These are phyloP conservation scores for Penicillium paxilli DNA, from an alignment of 495 filamentous ascomycete species.

Conservation along the genomic window DNA sequence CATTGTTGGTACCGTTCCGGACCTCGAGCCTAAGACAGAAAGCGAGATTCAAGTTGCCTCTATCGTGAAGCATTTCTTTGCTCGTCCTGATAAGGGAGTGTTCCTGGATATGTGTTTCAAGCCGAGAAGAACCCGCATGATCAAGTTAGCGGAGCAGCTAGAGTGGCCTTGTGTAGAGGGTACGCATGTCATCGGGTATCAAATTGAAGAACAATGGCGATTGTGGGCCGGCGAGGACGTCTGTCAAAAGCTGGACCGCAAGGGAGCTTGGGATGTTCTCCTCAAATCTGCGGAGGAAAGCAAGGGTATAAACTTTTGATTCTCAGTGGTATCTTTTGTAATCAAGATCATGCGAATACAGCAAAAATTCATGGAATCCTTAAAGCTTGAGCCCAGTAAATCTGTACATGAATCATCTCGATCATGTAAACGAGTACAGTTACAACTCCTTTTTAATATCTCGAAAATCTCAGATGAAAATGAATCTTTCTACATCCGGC, in stretches of 20 bases:
- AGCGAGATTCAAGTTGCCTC: conserved; percentile 50
- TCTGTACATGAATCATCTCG: no score
- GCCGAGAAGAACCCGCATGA: conserved; percentile 60
- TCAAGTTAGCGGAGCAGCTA: conserved; percentile 44
- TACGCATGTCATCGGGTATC: conserved; percentile 66
- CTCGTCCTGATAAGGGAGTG: conserved; percentile 47
- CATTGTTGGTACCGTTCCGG: conserved; percentile 62
- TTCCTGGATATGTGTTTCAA: conserved; percentile 76
- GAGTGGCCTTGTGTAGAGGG: conserved; percentile 64
- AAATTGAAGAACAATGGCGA: conserved; percentile 65
- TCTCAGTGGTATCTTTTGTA: no score
- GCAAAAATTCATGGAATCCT: no score
- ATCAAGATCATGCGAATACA: no score
- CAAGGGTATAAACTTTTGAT: conserved; percentile 28
- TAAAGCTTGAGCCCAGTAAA: no score
- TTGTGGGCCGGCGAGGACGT: conserved; percentile 54
- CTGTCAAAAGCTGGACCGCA: conserved; percentile 45
- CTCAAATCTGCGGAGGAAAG: conserved; percentile 33
- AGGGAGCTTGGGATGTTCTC: conserved; percentile 48
- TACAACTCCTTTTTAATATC: no score
- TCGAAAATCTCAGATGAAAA: no score
- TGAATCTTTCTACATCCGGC: no score
- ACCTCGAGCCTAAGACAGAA: conserved; percentile 55
- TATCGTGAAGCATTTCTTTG: conserved; percentile 53
- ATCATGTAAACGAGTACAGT: no score